phyloP scores from a whole-genome alignment of 2,329 filamentous ascomycete genomes.

The Teratosphaeria gauchensis region DNA sequence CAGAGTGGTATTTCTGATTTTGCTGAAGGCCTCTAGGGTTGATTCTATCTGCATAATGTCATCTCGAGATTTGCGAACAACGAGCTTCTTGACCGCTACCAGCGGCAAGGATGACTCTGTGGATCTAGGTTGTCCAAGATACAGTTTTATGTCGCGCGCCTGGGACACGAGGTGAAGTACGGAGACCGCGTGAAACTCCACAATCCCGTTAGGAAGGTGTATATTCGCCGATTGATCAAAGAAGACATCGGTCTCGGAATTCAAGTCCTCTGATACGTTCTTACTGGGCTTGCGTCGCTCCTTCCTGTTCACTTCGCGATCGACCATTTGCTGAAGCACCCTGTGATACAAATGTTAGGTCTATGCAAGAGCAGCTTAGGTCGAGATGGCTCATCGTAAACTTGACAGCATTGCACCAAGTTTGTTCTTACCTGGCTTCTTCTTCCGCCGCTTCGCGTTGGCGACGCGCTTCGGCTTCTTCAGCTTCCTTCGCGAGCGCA shows the following conservation, averaged over 20 bases:
- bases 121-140: slow-evolving; percentile 13
- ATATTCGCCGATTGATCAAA: slow-evolving; percentile 21
- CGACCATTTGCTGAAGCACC: slow-evolving; percentile 59
- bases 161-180: slow-evolving; percentile 11
- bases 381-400: not conserved
- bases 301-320: slow-evolving; percentile 61
- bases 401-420: not conserved
- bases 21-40: slow-evolving; percentile 61
- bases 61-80: slow-evolving; percentile 11
- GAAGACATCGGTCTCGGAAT: slow-evolving; percentile 5
- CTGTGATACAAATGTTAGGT: slow-evolving; percentile 33
- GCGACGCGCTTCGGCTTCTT: slow-evolving; percentile 31
- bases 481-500: slow-evolving; percentile 42
- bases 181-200: slow-evolving; percentile 16
- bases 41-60: slow-evolving; percentile 22
- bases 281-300: slow-evolving; percentile 43
- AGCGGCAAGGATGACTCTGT: slow-evolving; percentile 8
- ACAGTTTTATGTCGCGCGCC: slow-evolving; percentile 7
- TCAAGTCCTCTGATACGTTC: slow-evolving; percentile 4
- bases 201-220: slow-evolving; percentile 10
- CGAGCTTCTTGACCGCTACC: slow-evolving; percentile 19
- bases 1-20: slow-evolving; percentile 65
- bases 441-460: slow-evolving; percentile 37
- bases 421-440: slow-evolving; percentile 35
- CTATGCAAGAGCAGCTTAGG: not conserved